Conservation (phyloP, 177 flowering plant species). For the Vitis hybrid region DNA sequence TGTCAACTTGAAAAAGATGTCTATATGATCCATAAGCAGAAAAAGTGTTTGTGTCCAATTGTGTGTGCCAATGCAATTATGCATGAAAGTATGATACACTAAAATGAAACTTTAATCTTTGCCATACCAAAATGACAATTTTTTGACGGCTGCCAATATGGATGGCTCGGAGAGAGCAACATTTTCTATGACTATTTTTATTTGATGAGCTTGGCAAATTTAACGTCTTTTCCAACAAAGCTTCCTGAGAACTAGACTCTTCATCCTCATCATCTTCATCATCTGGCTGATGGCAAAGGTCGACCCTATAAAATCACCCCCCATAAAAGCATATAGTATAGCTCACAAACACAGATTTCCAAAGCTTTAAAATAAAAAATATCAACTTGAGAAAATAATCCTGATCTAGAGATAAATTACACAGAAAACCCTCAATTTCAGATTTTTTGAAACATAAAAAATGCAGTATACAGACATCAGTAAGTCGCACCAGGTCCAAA, state of each 20-base stretch:
- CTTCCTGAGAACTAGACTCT: slow-evolving; percentile 43
- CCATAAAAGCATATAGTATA: slow-evolving; percentile 14
- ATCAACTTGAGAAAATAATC: neutral
- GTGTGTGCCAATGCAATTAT: neutral
- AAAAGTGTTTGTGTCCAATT: neutral
- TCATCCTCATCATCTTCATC: slow-evolving; percentile 89
- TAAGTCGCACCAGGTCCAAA: neutral
- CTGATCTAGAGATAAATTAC: neutral
- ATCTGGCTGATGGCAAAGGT: slow-evolving; percentile 89
- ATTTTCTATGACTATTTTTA: slow-evolving; percentile 43
- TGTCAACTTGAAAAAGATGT: neutral
- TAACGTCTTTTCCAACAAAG: slow-evolving; percentile 50
- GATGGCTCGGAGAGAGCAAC: slow-evolving; percentile 45
- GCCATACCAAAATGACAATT: slow-evolving; percentile 70
- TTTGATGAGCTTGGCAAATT: slow-evolving; percentile 30
- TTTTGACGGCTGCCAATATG: slow-evolving; percentile 83
- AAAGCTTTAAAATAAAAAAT: neutral
- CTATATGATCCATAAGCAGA: neutral
- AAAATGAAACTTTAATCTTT: neutral
- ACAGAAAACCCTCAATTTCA: neutral
- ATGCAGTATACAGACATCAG: neutral
- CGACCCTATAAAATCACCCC: slow-evolving; percentile 64
- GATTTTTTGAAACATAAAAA: neutral
- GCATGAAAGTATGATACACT: slow-evolving; percentile 1
- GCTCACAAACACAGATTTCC: slow-evolving; percentile 2